Conservation (phyloP, 371 early-diverging fungal species). For the Mucor saturninus region DNA sequence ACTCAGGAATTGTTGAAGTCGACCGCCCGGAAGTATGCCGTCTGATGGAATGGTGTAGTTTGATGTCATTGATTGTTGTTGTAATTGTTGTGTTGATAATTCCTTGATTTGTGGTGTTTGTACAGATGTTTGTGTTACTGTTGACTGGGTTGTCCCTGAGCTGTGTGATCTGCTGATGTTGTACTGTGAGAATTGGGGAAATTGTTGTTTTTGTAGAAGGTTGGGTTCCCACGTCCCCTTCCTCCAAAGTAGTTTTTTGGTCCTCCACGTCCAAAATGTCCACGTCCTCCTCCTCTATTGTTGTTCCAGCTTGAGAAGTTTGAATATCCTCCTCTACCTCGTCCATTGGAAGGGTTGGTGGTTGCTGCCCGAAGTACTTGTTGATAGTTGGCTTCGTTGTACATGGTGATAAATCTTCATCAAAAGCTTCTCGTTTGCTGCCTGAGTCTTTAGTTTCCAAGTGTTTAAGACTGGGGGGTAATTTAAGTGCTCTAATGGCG, state of each 20-base stretch:
- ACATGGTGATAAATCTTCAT: constrained; percentile 6
- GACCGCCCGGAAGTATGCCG: constrained; percentile 2
- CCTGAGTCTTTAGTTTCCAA: constrained; percentile 14
- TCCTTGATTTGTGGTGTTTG: too few species aligned
- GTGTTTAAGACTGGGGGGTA: constrained; percentile 18
- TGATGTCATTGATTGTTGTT: background rate
- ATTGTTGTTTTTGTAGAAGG: constrained; percentile 12
- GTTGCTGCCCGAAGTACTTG: constrained; percentile 13
- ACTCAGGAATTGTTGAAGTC: constrained; percentile 1
- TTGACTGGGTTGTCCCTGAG: constrained; percentile 2
- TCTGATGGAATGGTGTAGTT: constrained; percentile 9
- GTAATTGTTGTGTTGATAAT: too few species aligned
- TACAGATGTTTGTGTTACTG: background rate
- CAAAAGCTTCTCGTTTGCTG: constrained; percentile 17
- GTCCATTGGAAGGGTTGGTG: background rate
- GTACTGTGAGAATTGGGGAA: too few species aligned
- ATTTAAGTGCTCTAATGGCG: constrained; percentile 12
- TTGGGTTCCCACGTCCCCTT: constrained; percentile 19
- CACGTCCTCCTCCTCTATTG: constrained; percentile 10
- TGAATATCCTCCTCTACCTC: constrained; percentile 17
- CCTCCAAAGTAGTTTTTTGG: constrained; percentile 21
- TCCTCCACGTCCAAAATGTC: constrained; percentile 4
- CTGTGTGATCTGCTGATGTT: too few species aligned
- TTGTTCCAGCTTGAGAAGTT: constrained; percentile 1
- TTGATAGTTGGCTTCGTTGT: constrained; percentile 20